Evolutionary conservation across 345 rosid species (phyloP), one percentile per base, ranked within the genome.

Genomic region (Sisymbrium irio): DNA sequence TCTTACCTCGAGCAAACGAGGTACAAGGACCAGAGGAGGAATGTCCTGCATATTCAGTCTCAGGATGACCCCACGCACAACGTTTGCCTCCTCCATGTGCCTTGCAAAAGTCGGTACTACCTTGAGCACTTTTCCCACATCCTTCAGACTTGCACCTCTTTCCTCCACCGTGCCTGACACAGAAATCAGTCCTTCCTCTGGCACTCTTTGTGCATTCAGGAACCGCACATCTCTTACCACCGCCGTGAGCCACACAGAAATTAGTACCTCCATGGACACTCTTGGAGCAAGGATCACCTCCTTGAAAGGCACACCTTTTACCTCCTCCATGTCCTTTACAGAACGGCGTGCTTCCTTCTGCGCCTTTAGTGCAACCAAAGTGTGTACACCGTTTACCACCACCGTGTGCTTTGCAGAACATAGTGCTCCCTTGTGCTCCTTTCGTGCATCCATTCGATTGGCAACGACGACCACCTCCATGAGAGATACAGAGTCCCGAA

Each of bases 251-350:
- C 8, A 94, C 99, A 56, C 99, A 94, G 83, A 92, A 94, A 72
- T 88, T 92, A 14, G 99, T 95, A 65, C 99, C 99, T 18, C 99
- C 99, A 51, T 95, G 99, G 57, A 95, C 97, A 79, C 99, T 92
- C 90, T 95, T 95, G 3, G 96, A 67, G 65, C 99, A 95, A 32
- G 83, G 75, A 37, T 89, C 96, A 41, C 82, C 89, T 36, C 88
- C 97, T 69, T 87, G 88, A 71, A 88, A 95, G 65, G 92, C 84
- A 57, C 99, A 95, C 77, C 99, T 79, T 80, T 92, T 95, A 0
- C 99, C 99, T 46, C 99, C 99, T 39, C 99, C 99, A 74, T 95
- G 99, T 49, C 97, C 99, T 78, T 94, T 94, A 78, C 99, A 94
- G 74, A 89, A 94, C 4, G 96, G 85, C 0, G 99, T 89, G 82